phyloP scores from a whole-genome alignment of 345 rosid genomes.

The Dovyalis caffra region DNA sequence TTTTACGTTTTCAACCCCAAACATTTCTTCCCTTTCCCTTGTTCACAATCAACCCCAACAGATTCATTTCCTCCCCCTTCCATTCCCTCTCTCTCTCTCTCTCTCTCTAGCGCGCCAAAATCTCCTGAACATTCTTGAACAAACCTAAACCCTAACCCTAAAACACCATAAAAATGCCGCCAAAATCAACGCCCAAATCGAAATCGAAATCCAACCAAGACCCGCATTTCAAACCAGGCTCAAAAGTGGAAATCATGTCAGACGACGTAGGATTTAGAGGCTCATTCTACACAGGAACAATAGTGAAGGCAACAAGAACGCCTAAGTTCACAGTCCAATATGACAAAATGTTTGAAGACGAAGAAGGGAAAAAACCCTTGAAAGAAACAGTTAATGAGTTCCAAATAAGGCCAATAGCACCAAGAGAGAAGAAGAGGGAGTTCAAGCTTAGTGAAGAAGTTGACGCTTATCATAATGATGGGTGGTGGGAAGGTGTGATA shows the following conservation, averaged over 20 bases:
- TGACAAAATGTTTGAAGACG: slow-evolving; percentile 48
- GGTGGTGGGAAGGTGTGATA: slow-evolving; percentile 92
- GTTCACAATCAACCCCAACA: background rate
- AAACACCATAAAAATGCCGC: slow-evolving; percentile 4
- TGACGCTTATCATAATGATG: slow-evolving; percentile 65
- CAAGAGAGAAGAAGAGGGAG: slow-evolving; percentile 45
- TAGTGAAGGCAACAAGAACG: slow-evolving; percentile 35
- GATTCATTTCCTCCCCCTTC: background rate
- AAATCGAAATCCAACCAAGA: background rate
- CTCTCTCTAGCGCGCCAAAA: background rate
- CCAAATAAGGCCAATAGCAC: slow-evolving; percentile 55
- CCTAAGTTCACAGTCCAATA: slow-evolving; percentile 45
- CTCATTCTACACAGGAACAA: slow-evolving; percentile 57
- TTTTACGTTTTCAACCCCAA: background rate
- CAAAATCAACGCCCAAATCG: slow-evolving; percentile 7
- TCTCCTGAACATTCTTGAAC: background rate
- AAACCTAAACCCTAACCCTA: background rate
- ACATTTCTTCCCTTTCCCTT: background rate
- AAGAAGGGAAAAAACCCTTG: slow-evolving; percentile 42
- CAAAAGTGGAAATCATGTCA: slow-evolving; percentile 60
- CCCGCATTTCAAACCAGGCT: slow-evolving; percentile 39
- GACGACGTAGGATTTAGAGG: slow-evolving; percentile 70
- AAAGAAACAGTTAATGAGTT: slow-evolving; percentile 36
- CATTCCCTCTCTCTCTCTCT: background rate
- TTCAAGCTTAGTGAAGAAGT: slow-evolving; percentile 57